Evolutionary conservation across 139 green algal species (phyloP).

Genomic region (Spirogloea muscicola): DNA sequence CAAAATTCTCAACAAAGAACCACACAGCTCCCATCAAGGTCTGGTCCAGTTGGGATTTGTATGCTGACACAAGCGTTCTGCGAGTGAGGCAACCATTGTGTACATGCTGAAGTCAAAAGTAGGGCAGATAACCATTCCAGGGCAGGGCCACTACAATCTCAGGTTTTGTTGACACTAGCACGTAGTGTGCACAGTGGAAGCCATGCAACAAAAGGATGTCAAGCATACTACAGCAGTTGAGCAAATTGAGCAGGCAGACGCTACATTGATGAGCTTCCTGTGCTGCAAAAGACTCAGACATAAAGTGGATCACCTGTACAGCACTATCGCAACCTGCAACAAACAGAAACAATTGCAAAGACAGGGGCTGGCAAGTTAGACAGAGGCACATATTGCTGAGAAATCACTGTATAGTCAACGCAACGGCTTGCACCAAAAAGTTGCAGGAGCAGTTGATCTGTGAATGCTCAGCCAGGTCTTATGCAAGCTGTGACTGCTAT

Average conservation of each 20-base stretch:
- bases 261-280: too few relatives aligned
- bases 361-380: not conserved
- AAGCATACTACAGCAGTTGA: not conserved
- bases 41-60: constrained; percentile 11
- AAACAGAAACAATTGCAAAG: not conserved
- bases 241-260: too few relatives aligned
- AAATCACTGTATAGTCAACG: too few relatives aligned
- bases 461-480: not conserved
- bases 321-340: constrained; percentile 66
- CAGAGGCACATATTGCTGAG: too few relatives aligned
- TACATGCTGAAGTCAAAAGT: too few relatives aligned
- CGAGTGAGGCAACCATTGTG: too few relatives aligned
- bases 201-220: not conserved
- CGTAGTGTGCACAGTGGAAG: not conserved
- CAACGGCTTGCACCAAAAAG: not conserved
- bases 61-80: constrained; percentile 35
- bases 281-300: not conserved
- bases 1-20: constrained; percentile 49
- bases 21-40: constrained; percentile 23
- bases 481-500: not conserved
- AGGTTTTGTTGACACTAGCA: not conserved
- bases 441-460: not conserved
- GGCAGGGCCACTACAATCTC: not conserved
- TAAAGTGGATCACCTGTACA: constrained; percentile 53
- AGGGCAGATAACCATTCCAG: not conserved